Base-by-base conservation (phyloP, 352 stramenopile species). In the Pythium volutum region DNA sequence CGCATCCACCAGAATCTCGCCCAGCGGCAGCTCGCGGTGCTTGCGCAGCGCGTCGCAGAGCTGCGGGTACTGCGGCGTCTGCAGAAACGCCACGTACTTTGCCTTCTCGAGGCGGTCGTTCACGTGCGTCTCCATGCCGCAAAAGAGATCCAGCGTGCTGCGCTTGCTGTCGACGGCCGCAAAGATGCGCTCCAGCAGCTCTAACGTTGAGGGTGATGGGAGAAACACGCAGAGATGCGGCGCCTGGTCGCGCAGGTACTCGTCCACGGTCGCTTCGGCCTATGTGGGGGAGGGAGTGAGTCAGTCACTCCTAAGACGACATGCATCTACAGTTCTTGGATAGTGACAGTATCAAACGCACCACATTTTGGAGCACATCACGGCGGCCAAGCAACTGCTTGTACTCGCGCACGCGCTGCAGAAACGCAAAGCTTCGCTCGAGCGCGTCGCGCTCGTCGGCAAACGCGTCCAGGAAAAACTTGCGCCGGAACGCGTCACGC, bases 381-480 rank as follows among this genome's bases (percentile, higher is more conserved):
- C 68, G 67, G 10, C 67, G 61, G 9, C 80, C 78, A 36, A 74
- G 63, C 38, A 87, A 75, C 50, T 73, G 62, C 52, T 87, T 87
- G 69, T 79, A 90, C 59, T 77, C 71, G 45, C 78, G 80, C 27
- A 78, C 67, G 45, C 77, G 75, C 38, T 73, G 57, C 26, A 90
- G 71, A 50, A 88, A 86, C 64, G 69, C 61, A 58, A 90, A 82
- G 58, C 70, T 69, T 18, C 81, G 69, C 66, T 86, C 78, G 34
- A 90, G 65, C 29, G 76, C 66, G 29, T 77, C 69, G n/a, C 64
- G 64, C 67, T 90, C 78, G 45, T 68, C 68, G n/a, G 60, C 55
- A 55, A 89, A 88, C 53, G 77, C 78, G 57, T 73, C 66, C 20
- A 84, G 60, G 53, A 89, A 85, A 64, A 84, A 81, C 47, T 77